Percentiles rank a stretch among this genome's conserved stretches.
These are phyloP conservation scores for Parasitella parasitica DNA, from an alignment of 371 early-diverging fungal genomes.

Conservation along the genomic window DNA sequence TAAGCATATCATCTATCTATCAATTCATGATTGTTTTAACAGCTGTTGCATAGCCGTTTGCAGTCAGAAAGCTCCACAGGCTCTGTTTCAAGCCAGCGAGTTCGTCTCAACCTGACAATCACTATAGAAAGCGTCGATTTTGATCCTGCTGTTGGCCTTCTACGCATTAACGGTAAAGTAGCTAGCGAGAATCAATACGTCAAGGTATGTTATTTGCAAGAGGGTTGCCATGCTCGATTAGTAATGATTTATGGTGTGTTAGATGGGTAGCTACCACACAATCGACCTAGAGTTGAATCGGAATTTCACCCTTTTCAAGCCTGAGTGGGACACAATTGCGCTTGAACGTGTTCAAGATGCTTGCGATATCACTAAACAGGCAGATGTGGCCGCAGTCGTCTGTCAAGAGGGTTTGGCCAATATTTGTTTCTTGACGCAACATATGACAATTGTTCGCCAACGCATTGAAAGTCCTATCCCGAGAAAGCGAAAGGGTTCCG, in stretches of 20 bases:
- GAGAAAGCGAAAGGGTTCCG: slow-evolving; percentile 87
- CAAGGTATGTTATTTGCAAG: slow-evolving; percentile 59
- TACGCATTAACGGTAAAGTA: slow-evolving; percentile 90
- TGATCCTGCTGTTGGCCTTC: slow-evolving; percentile 81
- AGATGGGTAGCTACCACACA: slow-evolving; percentile 95
- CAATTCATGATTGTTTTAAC: neutral
- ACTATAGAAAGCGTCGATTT: slow-evolving; percentile 86
- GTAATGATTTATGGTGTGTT: neutral
- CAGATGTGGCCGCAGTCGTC: slow-evolving; percentile 94
- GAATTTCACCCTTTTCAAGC: slow-evolving; percentile 83
- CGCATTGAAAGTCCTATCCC: slow-evolving; percentile 91
- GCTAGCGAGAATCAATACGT: slow-evolving; percentile 86
- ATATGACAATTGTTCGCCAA: slow-evolving; percentile 94
- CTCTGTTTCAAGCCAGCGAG: slow-evolving; percentile 82
- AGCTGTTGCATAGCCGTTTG: slow-evolving; percentile 64
- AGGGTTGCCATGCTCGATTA: neutral
- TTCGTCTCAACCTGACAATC: slow-evolving; percentile 81
- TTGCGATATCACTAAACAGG: slow-evolving; percentile 88
- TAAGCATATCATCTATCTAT: slow-evolving; percentile 23
- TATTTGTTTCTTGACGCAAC: slow-evolving; percentile 88
- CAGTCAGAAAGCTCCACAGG: slow-evolving; percentile 86
- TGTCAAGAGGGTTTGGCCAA: slow-evolving; percentile 96
- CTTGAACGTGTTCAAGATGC: slow-evolving; percentile 86
- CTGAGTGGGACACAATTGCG: slow-evolving; percentile 92
- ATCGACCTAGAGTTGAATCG: slow-evolving; percentile 91